These are phyloP conservation scores for Verruconis gallopava DNA, from an alignment of 2,329 filamentous ascomycete genomes.

Conservation along the genomic window DNA sequence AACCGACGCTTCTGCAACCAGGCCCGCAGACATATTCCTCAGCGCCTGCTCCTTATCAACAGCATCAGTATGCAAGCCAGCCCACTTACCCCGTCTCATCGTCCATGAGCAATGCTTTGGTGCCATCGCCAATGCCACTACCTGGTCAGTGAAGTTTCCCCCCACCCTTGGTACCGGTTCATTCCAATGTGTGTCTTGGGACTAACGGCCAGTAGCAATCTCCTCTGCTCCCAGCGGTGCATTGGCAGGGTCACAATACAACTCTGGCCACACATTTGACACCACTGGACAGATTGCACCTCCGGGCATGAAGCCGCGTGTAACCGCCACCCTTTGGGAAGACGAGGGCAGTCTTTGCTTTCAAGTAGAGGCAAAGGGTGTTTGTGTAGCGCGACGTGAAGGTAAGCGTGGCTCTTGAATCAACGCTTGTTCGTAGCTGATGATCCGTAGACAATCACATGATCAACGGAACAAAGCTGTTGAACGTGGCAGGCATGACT, in stretches of 20 bases:
- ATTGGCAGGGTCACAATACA: constrained; percentile 24
- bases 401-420: constrained; percentile 46
- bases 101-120: constrained; percentile 51
- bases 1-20: constrained; percentile 63
- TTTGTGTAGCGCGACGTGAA: constrained; percentile 89
- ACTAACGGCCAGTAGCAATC: constrained; percentile 11
- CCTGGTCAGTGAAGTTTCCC: constrained; percentile 28
- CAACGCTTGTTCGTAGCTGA: constrained; percentile 12
- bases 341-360: constrained; percentile 97
- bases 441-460: constrained; percentile 72
- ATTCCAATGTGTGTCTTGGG: too few species aligned
- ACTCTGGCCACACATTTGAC: constrained; percentile 51
- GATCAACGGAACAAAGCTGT: constrained; percentile 95
- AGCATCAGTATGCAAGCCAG: constrained; percentile 58
- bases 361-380: constrained; percentile 89
- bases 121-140: constrained; percentile 54
- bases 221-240: constrained; percentile 4
- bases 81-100: constrained; percentile 58
- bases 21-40: constrained; percentile 56
- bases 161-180: background rate
- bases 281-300: constrained; percentile 87
- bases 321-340: constrained; percentile 95
- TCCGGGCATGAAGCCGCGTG: constrained; percentile 87
- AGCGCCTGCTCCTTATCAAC: constrained; percentile 43
- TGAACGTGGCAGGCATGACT: constrained; percentile 98